Evolutionary conservation across 2,329 filamentous ascomycete genomes (phyloP).

Genomic region (Parascedosporium putredinis): DNA sequence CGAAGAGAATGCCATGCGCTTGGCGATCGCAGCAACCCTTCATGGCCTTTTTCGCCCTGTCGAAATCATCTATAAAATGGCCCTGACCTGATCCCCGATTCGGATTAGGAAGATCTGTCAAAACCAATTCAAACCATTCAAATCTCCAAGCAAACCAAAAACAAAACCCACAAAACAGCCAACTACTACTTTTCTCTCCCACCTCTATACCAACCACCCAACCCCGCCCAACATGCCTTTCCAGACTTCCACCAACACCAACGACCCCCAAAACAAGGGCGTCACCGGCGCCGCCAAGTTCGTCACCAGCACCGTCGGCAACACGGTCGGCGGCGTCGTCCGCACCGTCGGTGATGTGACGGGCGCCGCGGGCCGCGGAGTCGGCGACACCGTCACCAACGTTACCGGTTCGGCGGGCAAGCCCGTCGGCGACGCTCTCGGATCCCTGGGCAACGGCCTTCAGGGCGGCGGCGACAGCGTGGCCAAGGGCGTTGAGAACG

Average conservation of each 20-base stretch:
- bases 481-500: conserved; percentile 45
- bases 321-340: conserved; percentile 28
- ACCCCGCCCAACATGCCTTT: neutral
- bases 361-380: conserved; percentile 43
- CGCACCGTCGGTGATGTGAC: conserved; percentile 30
- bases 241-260: too few species aligned
- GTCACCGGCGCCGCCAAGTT: conserved; percentile 26
- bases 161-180: too few species aligned
- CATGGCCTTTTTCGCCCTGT: too few species aligned
- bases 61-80: too few species aligned
- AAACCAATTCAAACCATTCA: too few species aligned
- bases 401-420: conserved; percentile 43
- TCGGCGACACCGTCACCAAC: conserved; percentile 44
- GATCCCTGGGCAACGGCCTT: conserved; percentile 41
- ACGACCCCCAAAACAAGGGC: conserved; percentile 12
- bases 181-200: neutral
- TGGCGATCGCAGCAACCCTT: too few species aligned
- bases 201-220: neutral
- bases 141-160: too few species aligned
- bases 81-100: too few species aligned
- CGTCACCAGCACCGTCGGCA: conserved; percentile 29
- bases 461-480: conserved; percentile 38
- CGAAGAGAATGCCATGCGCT: too few species aligned
- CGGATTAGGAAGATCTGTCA: too few species aligned
- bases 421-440: conserved; percentile 44